Base-by-base conservation (phyloP, 2,329 filamentous ascomycete genomes). In the Colletotrichum scovillei region DNA sequence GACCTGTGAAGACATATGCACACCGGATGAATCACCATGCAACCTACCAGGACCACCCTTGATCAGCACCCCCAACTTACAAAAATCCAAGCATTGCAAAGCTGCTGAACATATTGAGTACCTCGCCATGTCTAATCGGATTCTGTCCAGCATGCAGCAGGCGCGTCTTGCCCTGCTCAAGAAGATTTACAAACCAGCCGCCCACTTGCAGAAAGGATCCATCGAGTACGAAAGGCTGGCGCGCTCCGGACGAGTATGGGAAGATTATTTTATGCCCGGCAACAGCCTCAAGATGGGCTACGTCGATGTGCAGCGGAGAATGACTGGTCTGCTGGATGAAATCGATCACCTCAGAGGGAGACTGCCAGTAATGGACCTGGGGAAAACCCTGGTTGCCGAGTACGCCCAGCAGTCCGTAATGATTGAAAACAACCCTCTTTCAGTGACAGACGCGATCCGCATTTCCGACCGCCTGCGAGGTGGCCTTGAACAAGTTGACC, bases 361-460 rank as follows among this genome's bases (percentile, higher is more conserved):
- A 28, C 65, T 75, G 14, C 32, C 69, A 19, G 19, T 32, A 14
- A 68, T 56, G 6, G 53, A 28, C 12, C 28, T 74, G 58, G 64
- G 69, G 38, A 75, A 74, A 28, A 42, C 30, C n/a, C 59, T 75
- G 56, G 46, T 76, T 30, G 42, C 46, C 2, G 62, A 76, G 16
- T 77, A 74, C 32, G 76, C 75, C 12, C 77, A 77, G 59, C 77
- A 78, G 66, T 77, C 77, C 30, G 75, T 75, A n/a, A 55, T 71
- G 60, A 76, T 78, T 22, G 77, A 78, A 58, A 49, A 73, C 35
- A 78, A 78, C 46, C 63, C 46, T n/a, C 46, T 77, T 24, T 32
- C 42, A 14, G 28, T 69, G 19, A 52, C 56, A 3, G 77, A 77
- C 11, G 38, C 69, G 3, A 19, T 62, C 16, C 35, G 55, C 30